phyloP scores from a whole-genome alignment of 2,329 filamentous ascomycete species.

The Alternaria conjuncta region DNA sequence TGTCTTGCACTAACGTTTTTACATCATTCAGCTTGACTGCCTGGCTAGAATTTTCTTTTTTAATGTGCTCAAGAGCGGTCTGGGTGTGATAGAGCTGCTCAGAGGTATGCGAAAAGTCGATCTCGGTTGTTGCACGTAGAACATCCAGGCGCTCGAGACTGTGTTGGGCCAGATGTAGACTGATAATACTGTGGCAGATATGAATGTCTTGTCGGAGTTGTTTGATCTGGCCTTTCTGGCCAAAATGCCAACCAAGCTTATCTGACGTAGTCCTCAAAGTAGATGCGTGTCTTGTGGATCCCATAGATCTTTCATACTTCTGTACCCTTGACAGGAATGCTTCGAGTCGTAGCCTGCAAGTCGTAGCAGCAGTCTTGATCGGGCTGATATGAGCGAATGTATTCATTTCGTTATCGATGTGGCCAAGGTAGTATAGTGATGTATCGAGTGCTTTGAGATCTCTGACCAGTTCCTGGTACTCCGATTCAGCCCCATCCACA shows the following conservation, averaged over 20 bases:
- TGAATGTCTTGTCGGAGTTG: neutral
- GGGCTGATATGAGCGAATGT: neutral
- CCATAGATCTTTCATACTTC: neutral
- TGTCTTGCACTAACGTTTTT: neutral
- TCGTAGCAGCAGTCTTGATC: neutral
- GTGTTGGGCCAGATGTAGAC: neutral
- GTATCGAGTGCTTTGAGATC: neutral
- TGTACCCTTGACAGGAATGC: neutral
- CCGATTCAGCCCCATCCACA: neutral
- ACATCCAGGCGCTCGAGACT: neutral
- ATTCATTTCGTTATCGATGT: neutral
- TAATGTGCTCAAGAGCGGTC: neutral
- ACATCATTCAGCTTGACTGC: neutral
- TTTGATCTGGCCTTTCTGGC: neutral
- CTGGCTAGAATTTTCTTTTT: rapidly evolving
- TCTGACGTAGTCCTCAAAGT: neutral
- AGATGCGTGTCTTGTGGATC: rapidly evolving
- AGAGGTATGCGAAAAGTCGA: neutral
- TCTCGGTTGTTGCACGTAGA: neutral
- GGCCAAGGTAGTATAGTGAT: neutral
- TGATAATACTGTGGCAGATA: neutral
- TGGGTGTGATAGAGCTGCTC: neutral
- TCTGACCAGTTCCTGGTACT: neutral
- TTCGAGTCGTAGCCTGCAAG: neutral
- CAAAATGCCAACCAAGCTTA: neutral